These are phyloP conservation scores for Mortierella sp. DNA, from an alignment of 371 early-diverging fungal species.

Conservation along the genomic window DNA sequence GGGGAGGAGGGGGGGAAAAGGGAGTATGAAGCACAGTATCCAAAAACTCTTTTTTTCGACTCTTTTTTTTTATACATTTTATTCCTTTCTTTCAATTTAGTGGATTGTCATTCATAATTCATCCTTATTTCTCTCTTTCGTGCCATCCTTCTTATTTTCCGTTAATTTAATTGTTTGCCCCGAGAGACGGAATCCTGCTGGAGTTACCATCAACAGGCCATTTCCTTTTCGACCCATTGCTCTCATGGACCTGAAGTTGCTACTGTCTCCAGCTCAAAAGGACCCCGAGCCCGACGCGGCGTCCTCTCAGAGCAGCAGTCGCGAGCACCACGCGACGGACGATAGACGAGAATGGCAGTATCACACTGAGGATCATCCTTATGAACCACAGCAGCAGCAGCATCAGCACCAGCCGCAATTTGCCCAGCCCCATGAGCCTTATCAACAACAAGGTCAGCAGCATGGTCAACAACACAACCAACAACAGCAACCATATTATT, in stretches of 20 bases:
- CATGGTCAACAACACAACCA: conserved; percentile 4
- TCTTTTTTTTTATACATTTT: neutral
- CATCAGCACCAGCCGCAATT: conserved; percentile 19
- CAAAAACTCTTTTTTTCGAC: conserved; percentile 4
- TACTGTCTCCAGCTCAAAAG: conserved; percentile 53
- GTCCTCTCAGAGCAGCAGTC: conserved; percentile 16
- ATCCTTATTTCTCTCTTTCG: neutral
- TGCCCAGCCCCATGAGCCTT: neutral
- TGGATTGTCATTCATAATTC: conserved; percentile 13
- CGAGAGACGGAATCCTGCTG: conserved; percentile 5
- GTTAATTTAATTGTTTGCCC: conserved; percentile 5
- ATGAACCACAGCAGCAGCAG: conserved; percentile 16
- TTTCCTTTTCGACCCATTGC: neutral
- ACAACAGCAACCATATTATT: conserved; percentile 14
- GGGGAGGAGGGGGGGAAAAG: neutral
- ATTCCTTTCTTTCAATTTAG: neutral
- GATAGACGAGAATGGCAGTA: conserved; percentile 26
- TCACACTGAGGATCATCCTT: conserved; percentile 19
- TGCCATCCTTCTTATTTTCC: conserved; percentile 1
- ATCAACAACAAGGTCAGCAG: neutral
- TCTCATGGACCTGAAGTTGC: conserved; percentile 53
- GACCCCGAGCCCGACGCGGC: conserved; percentile 39
- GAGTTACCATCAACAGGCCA: conserved; percentile 8
- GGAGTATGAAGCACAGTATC: neutral
- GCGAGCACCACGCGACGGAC: conserved; percentile 39